These are phyloP conservation scores for Camellia lanceoleosa DNA, from an alignment of 148 eudicot genomes.

Conservation along the genomic window DNA sequence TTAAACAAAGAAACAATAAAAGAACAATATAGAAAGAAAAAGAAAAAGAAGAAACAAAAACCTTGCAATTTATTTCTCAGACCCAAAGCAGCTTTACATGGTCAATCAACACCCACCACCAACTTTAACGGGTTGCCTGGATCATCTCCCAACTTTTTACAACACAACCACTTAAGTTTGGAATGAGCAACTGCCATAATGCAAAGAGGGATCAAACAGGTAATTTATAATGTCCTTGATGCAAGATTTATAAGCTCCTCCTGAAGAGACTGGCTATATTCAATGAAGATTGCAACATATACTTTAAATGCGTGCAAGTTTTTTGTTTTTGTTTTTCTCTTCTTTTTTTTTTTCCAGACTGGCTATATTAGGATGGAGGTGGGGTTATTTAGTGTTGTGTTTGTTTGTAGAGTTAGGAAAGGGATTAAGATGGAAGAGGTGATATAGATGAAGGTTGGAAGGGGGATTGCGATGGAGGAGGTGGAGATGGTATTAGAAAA, in stretches of 20 bases:
- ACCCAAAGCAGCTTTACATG: not conserved
- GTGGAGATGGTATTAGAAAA: too few species aligned
- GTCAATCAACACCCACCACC: not conserved
- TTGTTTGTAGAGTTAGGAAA: too few species aligned
- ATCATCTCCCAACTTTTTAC: not conserved
- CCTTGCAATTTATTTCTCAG: not conserved
- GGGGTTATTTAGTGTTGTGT: too few species aligned
- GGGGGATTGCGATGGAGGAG: too few species aligned
- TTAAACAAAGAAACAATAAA: not conserved
- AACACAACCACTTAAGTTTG: not conserved
- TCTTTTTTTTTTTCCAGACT: too few species aligned
- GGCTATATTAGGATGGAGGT: too few species aligned
- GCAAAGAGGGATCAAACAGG: not conserved
- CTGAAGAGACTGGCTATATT: not conserved
- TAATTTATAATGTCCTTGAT: not conserved
- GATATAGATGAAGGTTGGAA: too few species aligned
- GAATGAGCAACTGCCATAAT: constrained; percentile 9
- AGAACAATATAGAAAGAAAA: not conserved
- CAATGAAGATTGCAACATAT: not conserved
- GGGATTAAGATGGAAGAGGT: too few species aligned
- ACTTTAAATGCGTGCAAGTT: not conserved
- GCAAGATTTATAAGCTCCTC: not conserved
- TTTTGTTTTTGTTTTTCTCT: too few species aligned
- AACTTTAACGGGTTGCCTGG: constrained; percentile 5
- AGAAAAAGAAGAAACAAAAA: not conserved